Percentiles rank a stretch among this genome's conserved stretches.
Evolutionary conservation across 2,329 filamentous ascomycete genomes (phyloP).

Genomic region (Colletotrichum australisinense): DNA sequence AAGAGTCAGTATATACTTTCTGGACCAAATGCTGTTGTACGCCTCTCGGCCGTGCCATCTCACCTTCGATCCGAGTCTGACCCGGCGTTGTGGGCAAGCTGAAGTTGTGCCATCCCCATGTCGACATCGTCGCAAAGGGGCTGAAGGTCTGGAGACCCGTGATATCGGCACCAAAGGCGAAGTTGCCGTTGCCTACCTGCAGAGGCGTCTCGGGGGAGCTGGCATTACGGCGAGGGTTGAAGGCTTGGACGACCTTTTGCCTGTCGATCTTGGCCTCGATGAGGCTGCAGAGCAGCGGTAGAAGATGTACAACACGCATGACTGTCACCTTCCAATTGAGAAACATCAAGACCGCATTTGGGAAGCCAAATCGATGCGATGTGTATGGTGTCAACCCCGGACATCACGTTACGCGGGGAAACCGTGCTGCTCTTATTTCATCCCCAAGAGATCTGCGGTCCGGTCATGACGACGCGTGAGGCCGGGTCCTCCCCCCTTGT

Average conservation of each 20-base stretch:
- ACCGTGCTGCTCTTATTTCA: background rate
- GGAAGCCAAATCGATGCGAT: too few relatives aligned
- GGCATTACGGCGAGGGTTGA: slow-evolving; percentile 60
- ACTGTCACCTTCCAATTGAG: background rate
- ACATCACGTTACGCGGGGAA: slow-evolving; percentile 1
- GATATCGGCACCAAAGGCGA: slow-evolving; percentile 59
- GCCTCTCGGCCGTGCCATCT: background rate
- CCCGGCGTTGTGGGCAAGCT: slow-evolving; percentile 54
- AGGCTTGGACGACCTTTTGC: slow-evolving; percentile 49
- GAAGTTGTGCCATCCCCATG: slow-evolving; percentile 63
- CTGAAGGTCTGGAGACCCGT: slow-evolving; percentile 60
- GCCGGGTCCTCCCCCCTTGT: background rate
- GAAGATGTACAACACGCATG: slow-evolving; percentile 22
- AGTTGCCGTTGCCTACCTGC: slow-evolving; percentile 62
- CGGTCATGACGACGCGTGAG: background rate
- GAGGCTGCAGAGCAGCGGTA: slow-evolving; percentile 34
- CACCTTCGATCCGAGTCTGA: slow-evolving; percentile 38
- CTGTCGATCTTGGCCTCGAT: slow-evolving; percentile 44
- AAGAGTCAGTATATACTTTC: background rate
- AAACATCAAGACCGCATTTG: too few relatives aligned
- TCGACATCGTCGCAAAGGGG: slow-evolving; percentile 58
- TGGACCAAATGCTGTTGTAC: background rate
- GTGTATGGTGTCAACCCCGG: background rate
- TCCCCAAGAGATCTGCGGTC: background rate
- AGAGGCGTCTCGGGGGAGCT: slow-evolving; percentile 63